Percentiles rank a stretch among this genome's conserved stretches.
Evolutionary conservation across 768 basidiomycete species (phyloP).

Genomic region (Cantharellus anzutake): DNA sequence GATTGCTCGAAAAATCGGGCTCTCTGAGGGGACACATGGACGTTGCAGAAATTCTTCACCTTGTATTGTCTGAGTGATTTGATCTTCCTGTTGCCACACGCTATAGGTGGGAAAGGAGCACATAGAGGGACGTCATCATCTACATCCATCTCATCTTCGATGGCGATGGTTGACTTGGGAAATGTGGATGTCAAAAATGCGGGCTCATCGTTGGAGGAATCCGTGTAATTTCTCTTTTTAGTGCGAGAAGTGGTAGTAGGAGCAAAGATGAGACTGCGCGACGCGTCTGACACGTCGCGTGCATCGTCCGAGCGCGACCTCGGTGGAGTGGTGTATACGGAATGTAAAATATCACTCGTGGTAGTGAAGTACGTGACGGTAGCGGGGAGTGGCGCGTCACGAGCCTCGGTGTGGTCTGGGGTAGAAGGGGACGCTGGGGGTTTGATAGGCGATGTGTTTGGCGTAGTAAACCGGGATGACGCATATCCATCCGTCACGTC

Average conservation of each 20-base stretch:
- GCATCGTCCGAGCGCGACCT: background rate
- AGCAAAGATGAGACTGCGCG: too few species aligned
- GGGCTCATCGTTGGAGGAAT: too few species aligned
- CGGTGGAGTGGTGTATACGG: background rate
- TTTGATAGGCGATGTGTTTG: background rate
- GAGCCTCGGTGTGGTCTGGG: background rate
- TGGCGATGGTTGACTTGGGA: background rate
- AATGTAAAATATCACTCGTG: background rate
- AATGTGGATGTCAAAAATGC: too few species aligned
- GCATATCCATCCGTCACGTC: conserved; percentile 7
- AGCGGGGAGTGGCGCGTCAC: background rate
- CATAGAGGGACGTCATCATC: background rate
- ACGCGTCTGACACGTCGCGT: too few species aligned
- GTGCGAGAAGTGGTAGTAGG: too few species aligned
- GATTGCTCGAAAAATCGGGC: too few species aligned
- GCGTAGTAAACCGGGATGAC: background rate
- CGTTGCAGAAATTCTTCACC: too few species aligned
- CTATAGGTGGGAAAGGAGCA: background rate
- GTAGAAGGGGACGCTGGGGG: background rate
- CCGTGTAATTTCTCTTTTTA: too few species aligned
- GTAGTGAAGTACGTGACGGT: background rate
- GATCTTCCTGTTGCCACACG: too few species aligned
- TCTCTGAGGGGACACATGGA: too few species aligned
- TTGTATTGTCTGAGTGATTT: too few species aligned
- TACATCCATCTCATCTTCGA: background rate